Base-by-base conservation (phyloP, 192 early-diverging fungal species). In the Backusella australiensis region DNA sequence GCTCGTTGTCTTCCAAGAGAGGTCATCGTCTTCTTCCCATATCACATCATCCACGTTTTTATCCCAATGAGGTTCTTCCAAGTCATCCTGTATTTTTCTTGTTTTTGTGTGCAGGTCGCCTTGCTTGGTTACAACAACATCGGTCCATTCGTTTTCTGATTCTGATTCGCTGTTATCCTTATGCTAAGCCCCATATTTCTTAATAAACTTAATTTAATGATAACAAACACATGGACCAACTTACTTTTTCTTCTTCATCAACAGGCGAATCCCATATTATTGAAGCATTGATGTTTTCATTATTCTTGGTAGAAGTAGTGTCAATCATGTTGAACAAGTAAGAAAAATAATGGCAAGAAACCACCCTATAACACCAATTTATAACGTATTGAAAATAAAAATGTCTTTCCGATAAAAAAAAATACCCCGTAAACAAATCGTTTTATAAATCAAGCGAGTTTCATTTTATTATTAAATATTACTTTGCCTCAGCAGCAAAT, bases 1-100 rank as follows among this genome's bases (percentile, higher is more conserved):
- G 9, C 23, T 15, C 4, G 29, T 63, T 8, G 23, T 63, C 23
- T 63, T 63, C 56, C 56, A 63, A 14, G 26, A 9, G 26, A 14
- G 26, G 23, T 63, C 56, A 63, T 63, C 56, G 19, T n/a, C 46
- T 11, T 63, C 56, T 11, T 63, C 56, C 56, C 56, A 63, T 26
- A 63, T 5, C 23, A 63, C 12, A 63, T 49, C 23, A 49, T 71
- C 70, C 0, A 44, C 35, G 46, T 49, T 44, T 6, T 46, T 23
- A 71, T 41, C 70, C 70, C 70, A 71, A 7, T 32, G 5, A 17
- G 70, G 70, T 2, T 71, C 70, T 49, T 71, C 70, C 39, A 71
- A 49, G 7, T 70, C 69, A 70, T 70, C 69, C 11, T 38, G 38
- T 39, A 70, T 70, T 15, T 26, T 70, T 70, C 69, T 35, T 21